Conservation (phyloP, 2,329 filamentous ascomycete genomes). For the Chaetothyriales sp. region DNA sequence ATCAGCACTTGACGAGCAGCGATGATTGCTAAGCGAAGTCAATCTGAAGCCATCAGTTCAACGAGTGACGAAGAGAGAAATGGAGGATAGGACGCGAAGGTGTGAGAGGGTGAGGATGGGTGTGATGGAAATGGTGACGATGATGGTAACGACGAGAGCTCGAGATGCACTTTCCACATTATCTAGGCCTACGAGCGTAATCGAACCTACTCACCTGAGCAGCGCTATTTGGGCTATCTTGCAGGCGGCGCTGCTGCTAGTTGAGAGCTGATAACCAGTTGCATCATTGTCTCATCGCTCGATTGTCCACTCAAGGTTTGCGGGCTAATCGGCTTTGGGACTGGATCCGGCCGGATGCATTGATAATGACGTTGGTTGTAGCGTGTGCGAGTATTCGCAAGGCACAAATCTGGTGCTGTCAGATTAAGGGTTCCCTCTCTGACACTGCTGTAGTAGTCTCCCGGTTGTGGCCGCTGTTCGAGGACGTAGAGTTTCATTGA, state of each 20-base stretch:
- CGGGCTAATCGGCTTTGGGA: neutral
- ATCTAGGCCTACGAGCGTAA: neutral
- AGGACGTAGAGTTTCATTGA: no score
- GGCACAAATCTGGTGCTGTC: neutral
- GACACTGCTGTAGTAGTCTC: no score
- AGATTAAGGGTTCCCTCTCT: neutral
- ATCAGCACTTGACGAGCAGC: neutral
- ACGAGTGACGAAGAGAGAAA: neutral
- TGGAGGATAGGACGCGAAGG: neutral
- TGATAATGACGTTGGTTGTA: neutral
- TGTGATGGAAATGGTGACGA: constrained; percentile 1
- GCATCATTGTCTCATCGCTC: neutral
- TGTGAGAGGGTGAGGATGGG: neutral
- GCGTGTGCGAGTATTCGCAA: no score
- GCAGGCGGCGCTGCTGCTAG: neutral
- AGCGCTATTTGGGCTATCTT: neutral
- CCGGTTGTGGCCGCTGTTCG: no score
- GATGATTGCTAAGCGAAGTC: neutral
- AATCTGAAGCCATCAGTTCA: neutral
- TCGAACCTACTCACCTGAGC: neutral
- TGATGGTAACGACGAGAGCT: constrained; percentile 5
- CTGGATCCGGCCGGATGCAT: neutral
- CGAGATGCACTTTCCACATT: neutral
- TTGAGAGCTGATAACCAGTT: constrained; percentile 1
- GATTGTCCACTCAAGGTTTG: neutral